phyloP scores from a whole-genome alignment of 2,329 filamentous ascomycete species.

The Aspergillus nomiae region DNA sequence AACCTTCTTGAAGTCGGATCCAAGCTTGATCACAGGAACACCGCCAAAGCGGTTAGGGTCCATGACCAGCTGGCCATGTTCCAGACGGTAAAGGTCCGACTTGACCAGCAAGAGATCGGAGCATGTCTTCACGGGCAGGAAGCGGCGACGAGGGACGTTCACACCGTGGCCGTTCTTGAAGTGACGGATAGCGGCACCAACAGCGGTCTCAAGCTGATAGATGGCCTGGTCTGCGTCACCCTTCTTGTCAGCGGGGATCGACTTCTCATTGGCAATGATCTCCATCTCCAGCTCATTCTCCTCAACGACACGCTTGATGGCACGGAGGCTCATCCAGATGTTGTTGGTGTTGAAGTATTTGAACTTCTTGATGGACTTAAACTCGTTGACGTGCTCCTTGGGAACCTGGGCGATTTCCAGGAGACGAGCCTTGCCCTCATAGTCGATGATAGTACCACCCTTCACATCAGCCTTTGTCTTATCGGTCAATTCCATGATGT shows the following conservation, averaged over 20 bases:
- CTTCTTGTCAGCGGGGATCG: constrained; percentile 98
- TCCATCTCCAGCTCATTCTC: constrained; percentile 98
- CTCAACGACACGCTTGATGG: constrained; percentile 98
- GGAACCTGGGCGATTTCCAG: constrained; percentile 99
- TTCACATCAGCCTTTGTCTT: constrained; percentile 99
- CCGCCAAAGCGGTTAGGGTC: constrained; percentile 95
- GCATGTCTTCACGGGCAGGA: constrained; percentile 99
- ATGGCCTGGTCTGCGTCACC: constrained; percentile 97
- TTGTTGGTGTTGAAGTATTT: constrained; percentile 99
- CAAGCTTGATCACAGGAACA: constrained; percentile 97
- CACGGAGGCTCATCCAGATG: constrained; percentile 98
- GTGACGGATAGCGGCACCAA: constrained; percentile 97
- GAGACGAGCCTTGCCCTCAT: constrained; percentile 93
- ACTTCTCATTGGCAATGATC: constrained; percentile 99
- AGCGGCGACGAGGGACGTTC: constrained; percentile 95
- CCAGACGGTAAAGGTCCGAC: constrained; percentile 97
- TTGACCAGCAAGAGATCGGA: constrained; percentile 99
- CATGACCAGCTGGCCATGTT: constrained; percentile 97
- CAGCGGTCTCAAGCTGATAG: constrained; percentile 96
- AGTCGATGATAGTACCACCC: constrained; percentile 99
- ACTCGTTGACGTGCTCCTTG: constrained; percentile 99
- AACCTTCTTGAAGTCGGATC: constrained; percentile 99
- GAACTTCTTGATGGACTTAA: constrained; percentile 99
- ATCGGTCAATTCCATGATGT: constrained; percentile 99
- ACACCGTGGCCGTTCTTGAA: constrained; percentile 99